Percentiles rank a stretch among this genome's conserved stretches.
Evolutionary conservation across 106 monocot genomes (phyloP).

Genomic region (Dioscorea alata): DNA sequence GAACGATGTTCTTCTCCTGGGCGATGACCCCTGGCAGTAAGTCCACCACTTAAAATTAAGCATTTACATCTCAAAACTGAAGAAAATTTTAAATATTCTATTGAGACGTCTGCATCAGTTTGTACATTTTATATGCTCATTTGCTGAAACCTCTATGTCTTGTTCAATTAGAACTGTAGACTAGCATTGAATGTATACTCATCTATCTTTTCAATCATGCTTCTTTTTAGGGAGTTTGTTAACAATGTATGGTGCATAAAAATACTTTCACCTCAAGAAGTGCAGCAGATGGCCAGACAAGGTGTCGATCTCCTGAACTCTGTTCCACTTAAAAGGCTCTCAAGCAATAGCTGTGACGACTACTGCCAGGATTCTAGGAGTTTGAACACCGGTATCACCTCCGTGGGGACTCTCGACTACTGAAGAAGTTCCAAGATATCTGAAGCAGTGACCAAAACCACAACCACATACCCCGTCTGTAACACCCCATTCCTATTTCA

Average conservation of each 20-base stretch:
- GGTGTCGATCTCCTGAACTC: slow-evolving; percentile 34
- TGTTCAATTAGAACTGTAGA: too few species aligned
- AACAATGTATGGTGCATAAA: slow-evolving; percentile 85
- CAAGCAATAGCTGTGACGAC: slow-evolving; percentile 27
- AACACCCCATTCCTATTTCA: too few species aligned
- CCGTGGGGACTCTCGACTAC: slow-evolving; percentile 39
- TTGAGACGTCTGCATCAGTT: too few species aligned
- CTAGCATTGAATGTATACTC: too few species aligned
- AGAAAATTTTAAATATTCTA: too few species aligned
- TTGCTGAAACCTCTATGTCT: too few species aligned
- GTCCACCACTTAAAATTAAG: not conserved
- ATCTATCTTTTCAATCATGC: not conserved
- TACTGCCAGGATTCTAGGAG: slow-evolving; percentile 35
- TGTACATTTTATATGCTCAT: too few species aligned
- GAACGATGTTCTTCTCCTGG: slow-evolving; percentile 68
- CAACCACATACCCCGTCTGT: too few species aligned
- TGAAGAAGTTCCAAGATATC: not conserved
- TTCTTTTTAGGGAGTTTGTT: slow-evolving; percentile 76
- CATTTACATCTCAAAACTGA: too few species aligned
- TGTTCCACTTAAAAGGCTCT: slow-evolving; percentile 37
- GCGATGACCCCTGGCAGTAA: slow-evolving; percentile 75
- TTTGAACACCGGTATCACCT: slow-evolving; percentile 35
- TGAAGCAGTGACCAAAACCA: too few species aligned
- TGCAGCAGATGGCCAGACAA: slow-evolving; percentile 80
- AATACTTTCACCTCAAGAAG: slow-evolving; percentile 85